Base-by-base conservation (phyloP, 371 early-diverging fungal genomes). In the Mucor plumbeus region DNA sequence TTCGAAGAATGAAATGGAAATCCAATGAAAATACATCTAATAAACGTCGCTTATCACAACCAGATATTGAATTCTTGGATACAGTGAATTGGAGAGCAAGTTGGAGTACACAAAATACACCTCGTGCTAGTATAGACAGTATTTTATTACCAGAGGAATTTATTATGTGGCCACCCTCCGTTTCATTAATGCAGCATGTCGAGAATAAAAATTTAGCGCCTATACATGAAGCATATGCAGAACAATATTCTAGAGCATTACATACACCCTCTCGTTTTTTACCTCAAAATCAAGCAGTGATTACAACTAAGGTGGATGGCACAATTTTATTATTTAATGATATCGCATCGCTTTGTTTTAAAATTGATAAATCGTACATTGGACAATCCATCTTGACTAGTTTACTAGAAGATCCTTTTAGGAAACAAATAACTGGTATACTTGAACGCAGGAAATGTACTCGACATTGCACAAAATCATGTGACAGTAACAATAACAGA, bases 241-340 rank as follows among this genome's bases (percentile, higher is more conserved):
- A 78, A 58, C 65, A 83, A 64, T 76, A 76, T 47, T 74, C 66
- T 63, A 59, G 69, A 39, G 73, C 78, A 57, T 59, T 88, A n/a
- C 88, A 89, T 64, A 82, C 86, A 14, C 89, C 90, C 8, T 86
- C 84, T 5, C 80, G 90, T 21, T 88, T 85, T 44, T 65, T 84
- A 11, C 89, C 90, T 1, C 87, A 86, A 64, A 87, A 81, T 61
- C 88, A 90, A 64, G 89, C 87, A 33, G 88, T 88, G 61, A 77
- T 88, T 21, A 89, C 91, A 0, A 88, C 89, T 0, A 80, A 84
- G 65, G 74, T 69, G 7, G 66, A 84, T 40, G 81, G 80, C 54
- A 75, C 73, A 11, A 78, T 88, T 11, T 68, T 85, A 50, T 68
- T 84, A 61, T 85, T 82, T 21, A 88, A 88, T 59, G 87, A 85